Evolutionary conservation across 2,329 filamentous ascomycete genomes (phyloP).

Genomic region (Aureobasidium mangrovei): DNA sequence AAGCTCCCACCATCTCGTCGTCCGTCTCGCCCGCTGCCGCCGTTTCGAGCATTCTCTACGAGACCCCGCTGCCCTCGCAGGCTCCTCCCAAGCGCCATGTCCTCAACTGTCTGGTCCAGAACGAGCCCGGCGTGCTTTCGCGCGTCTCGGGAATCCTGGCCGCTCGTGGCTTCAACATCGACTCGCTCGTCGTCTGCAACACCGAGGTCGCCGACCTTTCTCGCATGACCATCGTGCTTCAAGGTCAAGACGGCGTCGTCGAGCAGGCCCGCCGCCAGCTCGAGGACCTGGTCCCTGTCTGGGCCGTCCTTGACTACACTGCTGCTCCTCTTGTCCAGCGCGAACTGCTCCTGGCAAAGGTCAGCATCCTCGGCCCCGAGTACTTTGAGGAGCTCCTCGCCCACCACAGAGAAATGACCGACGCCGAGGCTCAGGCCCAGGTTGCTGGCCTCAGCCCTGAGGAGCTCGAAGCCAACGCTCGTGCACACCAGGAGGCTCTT

Average conservation of each 20-base stretch:
- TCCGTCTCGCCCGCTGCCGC: conserved; percentile 86
- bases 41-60: conserved; percentile 97
- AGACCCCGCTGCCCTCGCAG: conserved; percentile 78
- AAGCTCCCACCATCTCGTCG: conserved; percentile 52
- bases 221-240: conserved; percentile 97
- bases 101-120: conserved; percentile 97
- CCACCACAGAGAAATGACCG: conserved; percentile 86
- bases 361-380: conserved; percentile 93
- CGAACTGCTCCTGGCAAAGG: conserved; percentile 88
- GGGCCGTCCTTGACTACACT: conserved; percentile 97
- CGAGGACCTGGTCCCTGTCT: conserved; percentile 94
- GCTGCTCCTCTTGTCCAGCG: conserved; percentile 86
- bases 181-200: conserved; percentile 94
- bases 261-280: conserved; percentile 93
- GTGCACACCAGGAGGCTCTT: conserved; percentile 29
- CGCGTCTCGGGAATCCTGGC: conserved; percentile 94
- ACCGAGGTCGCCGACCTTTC: conserved; percentile 95
- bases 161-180: conserved; percentile 96
- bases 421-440: conserved; percentile 29
- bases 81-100: conserved; percentile 88
- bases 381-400: conserved; percentile 96
- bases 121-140: conserved; percentile 94
- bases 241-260: conserved; percentile 91
- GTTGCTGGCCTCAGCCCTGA: conserved; percentile 20
- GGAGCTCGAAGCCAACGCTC: conserved; percentile 18